phyloP scores from a whole-genome alignment of 768 basidiomycete species.

The Lentinula sp. region DNA sequence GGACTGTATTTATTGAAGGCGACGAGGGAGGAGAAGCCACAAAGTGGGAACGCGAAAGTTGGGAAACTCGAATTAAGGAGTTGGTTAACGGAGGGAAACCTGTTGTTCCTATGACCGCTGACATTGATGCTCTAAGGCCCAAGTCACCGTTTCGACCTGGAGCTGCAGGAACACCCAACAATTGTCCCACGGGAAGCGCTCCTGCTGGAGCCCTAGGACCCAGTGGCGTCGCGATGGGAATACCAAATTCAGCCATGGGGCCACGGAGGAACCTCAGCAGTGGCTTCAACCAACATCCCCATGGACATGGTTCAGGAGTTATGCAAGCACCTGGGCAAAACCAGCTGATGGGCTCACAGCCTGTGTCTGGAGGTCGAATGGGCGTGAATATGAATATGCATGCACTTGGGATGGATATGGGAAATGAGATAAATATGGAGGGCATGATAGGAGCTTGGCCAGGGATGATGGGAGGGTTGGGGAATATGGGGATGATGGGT shows the following conservation, averaged over 20 bases:
- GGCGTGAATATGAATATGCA: slow-evolving; percentile 8
- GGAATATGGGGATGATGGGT: slow-evolving; percentile 3
- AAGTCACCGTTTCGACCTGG: slow-evolving; percentile 68
- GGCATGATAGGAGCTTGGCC: slow-evolving; percentile 10
- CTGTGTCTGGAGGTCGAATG: slow-evolving; percentile 1
- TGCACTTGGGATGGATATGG: slow-evolving; percentile 9
- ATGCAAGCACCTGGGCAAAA: slow-evolving; percentile 8
- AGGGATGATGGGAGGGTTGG: background rate
- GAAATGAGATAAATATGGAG: slow-evolving; percentile 10
- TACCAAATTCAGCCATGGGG: slow-evolving; percentile 2
- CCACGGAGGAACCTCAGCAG: slow-evolving; percentile 8
- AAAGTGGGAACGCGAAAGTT: slow-evolving; percentile 56
- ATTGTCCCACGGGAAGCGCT: slow-evolving; percentile 15
- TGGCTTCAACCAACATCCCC: slow-evolving; percentile 2
- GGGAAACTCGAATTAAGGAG: slow-evolving; percentile 58
- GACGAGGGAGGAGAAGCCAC: slow-evolving; percentile 36
- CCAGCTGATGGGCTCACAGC: slow-evolving; percentile 12
- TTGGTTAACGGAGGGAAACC: slow-evolving; percentile 44
- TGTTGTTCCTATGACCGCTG: slow-evolving; percentile 68
- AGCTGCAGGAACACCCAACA: slow-evolving; percentile 17
- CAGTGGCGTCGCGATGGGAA: background rate
- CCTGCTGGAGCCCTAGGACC: slow-evolving; percentile 10
- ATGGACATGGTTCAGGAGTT: background rate
- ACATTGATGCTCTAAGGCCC: slow-evolving; percentile 79
- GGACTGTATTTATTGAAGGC: slow-evolving; percentile 30